Percentiles rank a stretch among this genome's conserved stretches.
phyloP scores from a whole-genome alignment of 2,329 filamentous ascomycete genomes.

The Tolypocladium nubicola region DNA sequence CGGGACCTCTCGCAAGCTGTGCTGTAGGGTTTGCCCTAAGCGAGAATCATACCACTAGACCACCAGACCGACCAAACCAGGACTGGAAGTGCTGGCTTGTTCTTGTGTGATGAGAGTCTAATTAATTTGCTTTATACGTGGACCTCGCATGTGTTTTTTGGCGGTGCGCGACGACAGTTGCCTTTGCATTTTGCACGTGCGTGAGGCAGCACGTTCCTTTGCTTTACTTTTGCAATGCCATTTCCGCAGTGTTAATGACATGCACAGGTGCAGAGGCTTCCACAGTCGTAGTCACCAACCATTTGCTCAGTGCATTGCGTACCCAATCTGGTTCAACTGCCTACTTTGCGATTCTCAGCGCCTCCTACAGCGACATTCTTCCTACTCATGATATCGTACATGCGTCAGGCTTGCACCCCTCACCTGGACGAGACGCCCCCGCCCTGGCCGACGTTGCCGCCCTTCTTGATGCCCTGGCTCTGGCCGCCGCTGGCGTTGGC shows the following conservation, averaged over 20 bases:
- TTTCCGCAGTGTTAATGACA: no score
- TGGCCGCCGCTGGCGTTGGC: slow-evolving; percentile 31
- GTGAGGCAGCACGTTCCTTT: no score
- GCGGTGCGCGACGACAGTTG: no score
- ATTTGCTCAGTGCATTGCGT: not conserved
- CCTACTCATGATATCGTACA: not conserved
- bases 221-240: no score
- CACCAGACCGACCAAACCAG: slow-evolving; percentile 29
- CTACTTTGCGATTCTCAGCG: not conserved
- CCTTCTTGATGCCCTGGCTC: slow-evolving; percentile 30
- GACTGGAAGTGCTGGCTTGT: not conserved
- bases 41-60: slow-evolving; percentile 64
- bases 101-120: slow-evolving; percentile 1
- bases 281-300: not conserved
- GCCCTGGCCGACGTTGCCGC: slow-evolving; percentile 30
- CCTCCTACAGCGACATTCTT: not conserved
- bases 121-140: slow-evolving; percentile 6
- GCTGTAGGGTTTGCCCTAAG: slow-evolving; percentile 44
- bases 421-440: slow-evolving; percentile 10
- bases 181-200: no score
- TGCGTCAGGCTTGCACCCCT: not conserved
- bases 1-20: slow-evolving; percentile 32
- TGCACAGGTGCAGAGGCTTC: no score
- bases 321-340: not conserved
- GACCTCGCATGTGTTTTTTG: no score